phyloP scores from a whole-genome alignment of 495 filamentous ascomycete species.

The Physcia stellaris region DNA sequence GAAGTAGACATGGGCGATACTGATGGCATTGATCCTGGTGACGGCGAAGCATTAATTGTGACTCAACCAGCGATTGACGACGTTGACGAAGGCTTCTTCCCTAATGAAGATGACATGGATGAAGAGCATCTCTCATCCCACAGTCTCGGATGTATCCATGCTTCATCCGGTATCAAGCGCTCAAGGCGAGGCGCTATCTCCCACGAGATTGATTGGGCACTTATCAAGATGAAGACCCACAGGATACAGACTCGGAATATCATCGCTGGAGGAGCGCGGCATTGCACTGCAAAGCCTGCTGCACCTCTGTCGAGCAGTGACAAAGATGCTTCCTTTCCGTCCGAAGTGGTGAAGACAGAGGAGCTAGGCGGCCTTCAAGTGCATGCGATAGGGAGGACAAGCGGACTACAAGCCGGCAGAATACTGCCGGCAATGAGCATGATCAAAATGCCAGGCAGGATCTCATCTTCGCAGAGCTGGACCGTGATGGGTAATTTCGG shows the following conservation, averaged over 20 bases:
- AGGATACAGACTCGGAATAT: constrained; percentile 59
- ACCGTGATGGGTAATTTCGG: constrained; percentile 61
- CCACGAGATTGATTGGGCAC: constrained; percentile 93
- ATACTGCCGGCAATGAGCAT: constrained; percentile 63
- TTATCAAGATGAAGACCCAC: constrained; percentile 65
- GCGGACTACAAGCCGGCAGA: constrained; percentile 62
- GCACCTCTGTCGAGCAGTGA: background rate
- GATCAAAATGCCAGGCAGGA: constrained; percentile 69
- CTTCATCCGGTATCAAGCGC: constrained; percentile 75
- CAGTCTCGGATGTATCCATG: constrained; percentile 68
- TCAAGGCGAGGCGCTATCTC: constrained; percentile 48
- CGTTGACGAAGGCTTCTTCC: constrained; percentile 66
- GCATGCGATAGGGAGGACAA: constrained; percentile 85
- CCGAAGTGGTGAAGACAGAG: constrained; percentile 19
- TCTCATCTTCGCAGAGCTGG: constrained; percentile 70
- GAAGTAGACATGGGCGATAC: constrained; percentile 66
- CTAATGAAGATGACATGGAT: constrained; percentile 43
- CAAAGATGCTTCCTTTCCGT: constrained; percentile 16
- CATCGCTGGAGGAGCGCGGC: constrained; percentile 34
- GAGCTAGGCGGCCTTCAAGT: constrained; percentile 58
- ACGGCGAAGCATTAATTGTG: constrained; percentile 56
- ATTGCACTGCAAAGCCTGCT: constrained; percentile 11
- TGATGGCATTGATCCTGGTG: constrained; percentile 61
- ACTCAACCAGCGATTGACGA: constrained; percentile 86
- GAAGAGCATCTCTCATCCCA: constrained; percentile 66